phyloP scores from a whole-genome alignment of 331 rosid genomes.

The Arachis monticola region DNA sequence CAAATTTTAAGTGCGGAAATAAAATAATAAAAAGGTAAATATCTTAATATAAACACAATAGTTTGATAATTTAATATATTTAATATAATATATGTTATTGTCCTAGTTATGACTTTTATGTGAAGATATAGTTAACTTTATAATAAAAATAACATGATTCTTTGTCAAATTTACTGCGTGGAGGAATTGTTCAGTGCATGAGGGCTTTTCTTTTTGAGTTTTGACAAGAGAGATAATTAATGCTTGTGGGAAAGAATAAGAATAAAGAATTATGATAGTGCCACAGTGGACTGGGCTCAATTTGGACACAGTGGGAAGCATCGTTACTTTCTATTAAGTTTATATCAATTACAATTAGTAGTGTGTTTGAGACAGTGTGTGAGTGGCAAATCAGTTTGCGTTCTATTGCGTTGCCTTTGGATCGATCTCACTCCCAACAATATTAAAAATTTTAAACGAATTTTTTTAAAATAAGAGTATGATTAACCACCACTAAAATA shows the following conservation, averaged over 20 bases:
- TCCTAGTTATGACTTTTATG: too few species aligned
- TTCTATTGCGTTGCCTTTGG: too few species aligned
- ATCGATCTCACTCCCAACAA: too few species aligned
- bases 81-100: too few species aligned
- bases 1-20: slow-evolving; percentile 6
- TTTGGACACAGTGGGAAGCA: background rate
- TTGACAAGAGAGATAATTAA: background rate
- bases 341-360: too few species aligned
- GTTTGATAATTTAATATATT: too few species aligned
- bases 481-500: too few species aligned
- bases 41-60: too few species aligned
- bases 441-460: too few species aligned
- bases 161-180: background rate
- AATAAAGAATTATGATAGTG: background rate
- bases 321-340: background rate
- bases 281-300: slow-evolving; percentile 5
- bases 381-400: too few species aligned
- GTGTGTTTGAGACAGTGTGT: too few species aligned
- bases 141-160: slow-evolving; percentile 14
- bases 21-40: background rate
- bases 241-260: background rate
- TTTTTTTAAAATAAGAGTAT: too few species aligned
- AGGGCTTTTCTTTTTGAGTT: background rate
- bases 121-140: background rate
- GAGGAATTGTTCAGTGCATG: slow-evolving; percentile 29